These are phyloP conservation scores for Sarocladium strictum DNA, from an alignment of 2,329 filamentous ascomycete genomes.

Conservation along the genomic window DNA sequence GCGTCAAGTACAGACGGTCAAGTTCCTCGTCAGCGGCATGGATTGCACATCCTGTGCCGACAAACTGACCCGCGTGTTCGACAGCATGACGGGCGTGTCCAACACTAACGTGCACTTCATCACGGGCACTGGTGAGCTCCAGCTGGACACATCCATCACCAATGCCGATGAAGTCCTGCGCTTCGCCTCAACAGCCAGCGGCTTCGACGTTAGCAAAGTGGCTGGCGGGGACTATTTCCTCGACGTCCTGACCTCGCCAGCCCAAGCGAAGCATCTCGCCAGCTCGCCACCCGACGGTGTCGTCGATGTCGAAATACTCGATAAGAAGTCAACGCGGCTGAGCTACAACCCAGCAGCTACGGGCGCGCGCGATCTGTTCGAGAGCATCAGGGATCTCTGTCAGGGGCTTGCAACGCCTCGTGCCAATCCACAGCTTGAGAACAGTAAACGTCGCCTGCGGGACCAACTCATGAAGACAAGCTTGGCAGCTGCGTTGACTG, in stretches of 20 bases:
- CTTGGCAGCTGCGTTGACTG: slow-evolving; percentile 23
- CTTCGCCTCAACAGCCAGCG: slow-evolving; percentile 13
- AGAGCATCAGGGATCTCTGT: slow-evolving; percentile 13
- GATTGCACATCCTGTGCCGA: slow-evolving; percentile 30
- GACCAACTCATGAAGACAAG: slow-evolving; percentile 27
- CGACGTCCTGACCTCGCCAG: slow-evolving; percentile 17
- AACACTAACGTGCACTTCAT: slow-evolving; percentile 31
- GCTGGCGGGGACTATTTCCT: slow-evolving; percentile 18
- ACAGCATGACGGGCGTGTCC: slow-evolving; percentile 21
- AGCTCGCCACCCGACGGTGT: slow-evolving; percentile 19
- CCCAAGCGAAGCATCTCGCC: slow-evolving; percentile 16
- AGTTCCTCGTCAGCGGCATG: slow-evolving; percentile 28
- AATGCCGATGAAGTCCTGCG: slow-evolving; percentile 22
- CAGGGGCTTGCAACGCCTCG: slow-evolving; percentile 24
- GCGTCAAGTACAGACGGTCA: slow-evolving; percentile 18
- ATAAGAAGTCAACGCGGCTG: slow-evolving; percentile 25
- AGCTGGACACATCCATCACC: slow-evolving; percentile 18
- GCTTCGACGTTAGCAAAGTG: slow-evolving; percentile 18
- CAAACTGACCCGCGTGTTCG: slow-evolving; percentile 25
- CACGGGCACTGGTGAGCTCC: slow-evolving; percentile 29
- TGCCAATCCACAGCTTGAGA: slow-evolving; percentile 25
- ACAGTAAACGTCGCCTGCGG: slow-evolving; percentile 22
- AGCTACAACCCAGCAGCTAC: slow-evolving; percentile 27
- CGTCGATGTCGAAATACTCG: slow-evolving; percentile 18
- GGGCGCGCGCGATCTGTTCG: slow-evolving; percentile 25